These are phyloP conservation scores for Murraya koenigii DNA, from an alignment of 345 rosid genomes.

Conservation along the genomic window DNA sequence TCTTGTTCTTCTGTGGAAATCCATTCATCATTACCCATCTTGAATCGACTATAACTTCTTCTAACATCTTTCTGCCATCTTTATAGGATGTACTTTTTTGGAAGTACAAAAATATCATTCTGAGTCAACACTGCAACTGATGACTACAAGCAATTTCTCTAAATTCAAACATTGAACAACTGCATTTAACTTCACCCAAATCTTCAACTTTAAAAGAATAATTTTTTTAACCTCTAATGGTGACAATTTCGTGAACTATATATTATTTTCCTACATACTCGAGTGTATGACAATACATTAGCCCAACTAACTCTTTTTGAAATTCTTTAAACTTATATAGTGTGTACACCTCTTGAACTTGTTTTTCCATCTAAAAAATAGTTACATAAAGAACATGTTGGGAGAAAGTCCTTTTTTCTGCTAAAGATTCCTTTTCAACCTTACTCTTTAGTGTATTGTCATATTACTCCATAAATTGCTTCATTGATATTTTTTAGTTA, in stretches of 20 bases:
- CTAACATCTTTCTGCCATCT: background rate
- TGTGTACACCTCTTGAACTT: background rate
- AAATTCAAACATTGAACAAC: background rate
- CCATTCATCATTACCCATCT: background rate
- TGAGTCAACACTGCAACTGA: background rate
- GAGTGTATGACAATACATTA: background rate
- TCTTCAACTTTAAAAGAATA: background rate
- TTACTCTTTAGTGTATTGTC: background rate
- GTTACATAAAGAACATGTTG: background rate
- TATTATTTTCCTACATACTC: background rate
- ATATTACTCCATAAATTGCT: too few species aligned
- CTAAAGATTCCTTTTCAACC: background rate
- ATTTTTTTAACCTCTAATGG: background rate
- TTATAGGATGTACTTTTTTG: background rate
- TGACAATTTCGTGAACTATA: background rate
- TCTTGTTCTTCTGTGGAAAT: background rate
- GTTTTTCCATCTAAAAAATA: background rate
- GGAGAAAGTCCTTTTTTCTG: background rate
- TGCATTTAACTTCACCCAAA: background rate
- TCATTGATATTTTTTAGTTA: too few species aligned
- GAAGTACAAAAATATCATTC: accelerated
- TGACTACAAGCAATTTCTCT: background rate
- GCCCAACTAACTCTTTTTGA: background rate
- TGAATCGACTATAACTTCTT: background rate
- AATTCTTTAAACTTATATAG: background rate